A percentile compares a stretch with the other conserved stretches of the same genome.
Evolutionary conservation across 768 basidiomycete species (phyloP).

Genomic region (Trametopsis cervina): DNA sequence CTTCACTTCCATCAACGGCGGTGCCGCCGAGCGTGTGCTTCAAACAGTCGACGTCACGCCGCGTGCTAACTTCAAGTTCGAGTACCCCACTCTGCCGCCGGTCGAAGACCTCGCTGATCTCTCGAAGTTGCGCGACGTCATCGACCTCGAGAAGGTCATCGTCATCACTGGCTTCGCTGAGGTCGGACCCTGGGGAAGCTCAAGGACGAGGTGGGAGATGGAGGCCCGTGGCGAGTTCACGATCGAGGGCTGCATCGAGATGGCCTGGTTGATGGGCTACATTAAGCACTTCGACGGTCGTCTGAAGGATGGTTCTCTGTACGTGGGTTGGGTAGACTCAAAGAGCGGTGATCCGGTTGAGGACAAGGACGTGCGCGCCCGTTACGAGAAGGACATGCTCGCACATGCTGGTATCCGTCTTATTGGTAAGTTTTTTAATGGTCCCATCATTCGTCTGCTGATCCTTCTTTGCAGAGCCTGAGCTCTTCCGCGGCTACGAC

Average conservation of each 20-base stretch:
- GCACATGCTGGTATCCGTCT: conserved; percentile 88
- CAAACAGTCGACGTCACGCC: conserved; percentile 91
- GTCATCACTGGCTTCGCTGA: conserved; percentile 97
- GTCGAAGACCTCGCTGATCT: conserved; percentile 67
- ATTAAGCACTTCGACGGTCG: conserved; percentile 99
- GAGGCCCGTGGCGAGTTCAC: conserved; percentile 96
- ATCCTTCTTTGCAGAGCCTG: conserved; percentile 64
- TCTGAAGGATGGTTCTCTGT: conserved; percentile 83
- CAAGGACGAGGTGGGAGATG: conserved; percentile 99
- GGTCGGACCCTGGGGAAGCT: conserved; percentile 97
- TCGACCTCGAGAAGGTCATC: conserved; percentile 93
- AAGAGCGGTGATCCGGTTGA: conserved; percentile 92
- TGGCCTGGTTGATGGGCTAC: conserved; percentile 99
- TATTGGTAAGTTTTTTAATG: conserved; percentile 56
- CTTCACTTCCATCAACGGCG: conserved; percentile 85
- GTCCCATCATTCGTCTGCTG: not conserved
- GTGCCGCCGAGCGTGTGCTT: conserved; percentile 86
- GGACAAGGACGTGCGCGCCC: conserved; percentile 92
- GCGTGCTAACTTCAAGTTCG: conserved; percentile 96
- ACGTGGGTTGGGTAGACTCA: conserved; percentile 98
- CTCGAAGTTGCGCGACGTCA: conserved; percentile 72
- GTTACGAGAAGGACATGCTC: conserved; percentile 92
- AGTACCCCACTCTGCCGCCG: conserved; percentile 83
- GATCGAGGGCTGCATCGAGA: conserved; percentile 97
- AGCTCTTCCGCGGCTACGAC: conserved; percentile 96